phyloP scores from a whole-genome alignment of 345 rosid genomes.

The Bruguiera gymnorhiza region DNA sequence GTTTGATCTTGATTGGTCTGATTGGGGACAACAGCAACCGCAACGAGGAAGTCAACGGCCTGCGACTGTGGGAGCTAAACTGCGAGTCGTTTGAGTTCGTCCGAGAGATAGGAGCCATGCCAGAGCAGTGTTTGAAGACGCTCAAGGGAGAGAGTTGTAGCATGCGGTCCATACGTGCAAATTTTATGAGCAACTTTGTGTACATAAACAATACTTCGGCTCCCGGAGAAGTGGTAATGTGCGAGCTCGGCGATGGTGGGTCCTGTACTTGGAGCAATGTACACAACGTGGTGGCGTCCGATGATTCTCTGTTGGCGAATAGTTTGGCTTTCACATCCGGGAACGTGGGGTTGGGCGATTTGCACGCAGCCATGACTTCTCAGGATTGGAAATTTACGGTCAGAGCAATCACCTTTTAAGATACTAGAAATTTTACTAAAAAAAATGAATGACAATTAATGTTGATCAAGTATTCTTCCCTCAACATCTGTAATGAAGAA shows the following conservation, averaged over 20 bases:
- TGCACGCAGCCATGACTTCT: constrained; percentile 36
- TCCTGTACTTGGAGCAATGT: constrained; percentile 45
- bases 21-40: not conserved
- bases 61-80: not conserved
- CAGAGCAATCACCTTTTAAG: not conserved
- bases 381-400: not conserved
- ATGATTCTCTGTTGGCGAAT: constrained; percentile 10
- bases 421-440: not conserved
- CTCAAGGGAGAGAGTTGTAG: not conserved
- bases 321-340: constrained; percentile 41
- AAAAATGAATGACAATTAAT: too few species aligned
- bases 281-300: constrained; percentile 27
- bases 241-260: constrained; percentile 36
- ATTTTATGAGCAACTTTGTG: constrained; percentile 33
- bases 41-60: not conserved
- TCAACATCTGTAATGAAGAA: too few species aligned
- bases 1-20: constrained; percentile 47
- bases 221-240: constrained; percentile 34
- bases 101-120: not conserved
- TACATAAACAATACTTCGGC: constrained; percentile 30
- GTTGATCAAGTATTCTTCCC: too few species aligned
- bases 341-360: constrained; percentile 43
- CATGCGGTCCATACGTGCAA: constrained; percentile 28
- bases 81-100: not conserved
- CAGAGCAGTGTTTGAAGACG: not conserved